Percentiles rank a stretch among this genome's conserved stretches.
Evolutionary conservation across 1,139 yeast species (phyloP).

Genomic region (Groenewaldozyma sp.): DNA sequence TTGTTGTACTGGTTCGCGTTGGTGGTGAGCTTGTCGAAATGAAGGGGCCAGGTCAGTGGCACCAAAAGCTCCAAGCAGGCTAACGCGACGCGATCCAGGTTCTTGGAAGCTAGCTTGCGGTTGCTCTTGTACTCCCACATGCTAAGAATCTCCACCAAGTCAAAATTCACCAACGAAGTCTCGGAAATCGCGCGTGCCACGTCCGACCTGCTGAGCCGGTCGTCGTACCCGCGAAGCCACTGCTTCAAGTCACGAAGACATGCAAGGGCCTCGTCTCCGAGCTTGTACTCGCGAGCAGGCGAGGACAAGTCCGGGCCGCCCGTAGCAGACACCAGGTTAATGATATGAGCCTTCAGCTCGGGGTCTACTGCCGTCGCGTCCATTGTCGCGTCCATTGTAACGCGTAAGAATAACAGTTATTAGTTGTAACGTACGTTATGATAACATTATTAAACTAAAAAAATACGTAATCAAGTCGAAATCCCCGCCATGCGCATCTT

Average conservation of each 20-base stretch:
- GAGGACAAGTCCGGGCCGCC: slow-evolving; percentile 67
- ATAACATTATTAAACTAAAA: too few relatives aligned
- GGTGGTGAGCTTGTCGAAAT: slow-evolving; percentile 42
- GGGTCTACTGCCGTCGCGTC: slow-evolving; percentile 20
- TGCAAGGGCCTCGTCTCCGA: slow-evolving; percentile 88
- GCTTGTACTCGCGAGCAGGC: slow-evolving; percentile 50
- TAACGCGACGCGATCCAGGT: slow-evolving; percentile 51
- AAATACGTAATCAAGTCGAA: slow-evolving; percentile 7
- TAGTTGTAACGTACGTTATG: too few relatives aligned
- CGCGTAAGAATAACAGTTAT: too few relatives aligned
- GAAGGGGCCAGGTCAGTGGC: slow-evolving; percentile 79
- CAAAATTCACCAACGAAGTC: slow-evolving; percentile 62
- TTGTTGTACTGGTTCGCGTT: slow-evolving; percentile 45
- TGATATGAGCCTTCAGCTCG: slow-evolving; percentile 52
- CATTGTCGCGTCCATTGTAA: slow-evolving; percentile 1
- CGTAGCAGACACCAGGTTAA: slow-evolving; percentile 65
- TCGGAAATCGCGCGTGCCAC: slow-evolving; percentile 88
- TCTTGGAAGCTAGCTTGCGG: slow-evolving; percentile 24
- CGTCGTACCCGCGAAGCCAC: slow-evolving; percentile 84
- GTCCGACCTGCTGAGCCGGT: slow-evolving; percentile 54
- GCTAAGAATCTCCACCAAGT: slow-evolving; percentile 63
- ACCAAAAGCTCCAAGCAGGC: slow-evolving; percentile 73
- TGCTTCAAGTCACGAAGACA: slow-evolving; percentile 80
- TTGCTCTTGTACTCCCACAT: slow-evolving; percentile 53
- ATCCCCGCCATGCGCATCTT: slow-evolving; percentile 46